Conservation (phyloP, 106 monocot species). For the Narthecium ossifragum region DNA sequence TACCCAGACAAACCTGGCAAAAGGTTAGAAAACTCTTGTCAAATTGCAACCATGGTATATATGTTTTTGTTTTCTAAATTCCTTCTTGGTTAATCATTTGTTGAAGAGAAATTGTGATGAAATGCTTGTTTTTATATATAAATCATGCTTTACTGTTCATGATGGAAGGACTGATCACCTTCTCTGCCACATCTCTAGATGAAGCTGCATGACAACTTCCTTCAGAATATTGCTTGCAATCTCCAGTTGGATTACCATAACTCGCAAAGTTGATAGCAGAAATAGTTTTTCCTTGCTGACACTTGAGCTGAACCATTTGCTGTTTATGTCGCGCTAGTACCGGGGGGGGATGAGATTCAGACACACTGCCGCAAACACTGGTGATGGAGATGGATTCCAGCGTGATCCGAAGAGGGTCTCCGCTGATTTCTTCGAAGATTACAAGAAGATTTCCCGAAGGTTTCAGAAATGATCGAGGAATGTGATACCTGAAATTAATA, state of each 20-base stretch:
- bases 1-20: constrained; percentile 59
- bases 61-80: background rate
- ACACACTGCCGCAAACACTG: constrained; percentile 14
- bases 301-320: constrained; percentile 30
- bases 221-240: constrained; percentile 24
- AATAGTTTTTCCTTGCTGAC: constrained; percentile 34
- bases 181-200: constrained; percentile 32
- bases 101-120: background rate
- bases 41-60: no score
- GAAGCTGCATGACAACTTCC: constrained; percentile 48
- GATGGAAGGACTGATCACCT: constrained; percentile 21
- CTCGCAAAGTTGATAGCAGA: constrained; percentile 66
- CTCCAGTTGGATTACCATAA: constrained; percentile 52
- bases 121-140: background rate
- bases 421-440: constrained; percentile 82
- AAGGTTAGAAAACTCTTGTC: background rate
- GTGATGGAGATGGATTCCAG: constrained; percentile 50
- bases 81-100: background rate
- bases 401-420: constrained; percentile 57
- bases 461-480: constrained; percentile 63
- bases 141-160: background rate
- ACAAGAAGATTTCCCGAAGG: constrained; percentile 61
- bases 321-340: background rate
- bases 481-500: constrained; percentile 53
- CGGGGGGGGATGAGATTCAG: constrained; percentile 19